Evolutionary conservation across 2,329 filamentous ascomycete species (phyloP).

Genomic region (Tolypocladium tropicale): DNA sequence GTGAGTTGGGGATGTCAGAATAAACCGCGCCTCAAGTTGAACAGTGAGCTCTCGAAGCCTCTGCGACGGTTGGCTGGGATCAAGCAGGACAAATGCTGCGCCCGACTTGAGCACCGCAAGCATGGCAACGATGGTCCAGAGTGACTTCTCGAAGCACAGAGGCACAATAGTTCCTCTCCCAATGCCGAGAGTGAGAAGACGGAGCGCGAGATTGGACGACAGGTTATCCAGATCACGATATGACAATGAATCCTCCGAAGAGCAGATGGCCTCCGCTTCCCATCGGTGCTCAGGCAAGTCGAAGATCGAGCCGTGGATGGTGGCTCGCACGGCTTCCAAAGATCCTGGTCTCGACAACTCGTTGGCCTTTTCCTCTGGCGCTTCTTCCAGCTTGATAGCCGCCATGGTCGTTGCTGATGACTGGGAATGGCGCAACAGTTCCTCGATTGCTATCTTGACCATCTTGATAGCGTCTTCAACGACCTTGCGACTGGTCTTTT

Average conservation of each 20-base stretch:
- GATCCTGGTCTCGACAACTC: background rate
- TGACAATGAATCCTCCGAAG: background rate
- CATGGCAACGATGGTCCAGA: slow-evolving; percentile 3
- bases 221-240: background rate
- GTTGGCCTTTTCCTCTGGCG: background rate
- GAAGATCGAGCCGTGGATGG: background rate
- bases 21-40: background rate
- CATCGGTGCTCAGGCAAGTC: background rate
- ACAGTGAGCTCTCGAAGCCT: background rate
- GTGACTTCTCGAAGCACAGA: slow-evolving; percentile 4
- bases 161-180: background rate
- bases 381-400: background rate
- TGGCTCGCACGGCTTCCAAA: background rate
- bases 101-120: slow-evolving; percentile 4
- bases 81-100: slow-evolving; percentile 10
- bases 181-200: background rate
- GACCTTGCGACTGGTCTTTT: background rate
- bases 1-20: background rate
- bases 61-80: slow-evolving; percentile 1
- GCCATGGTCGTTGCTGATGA: background rate
- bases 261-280: background rate
- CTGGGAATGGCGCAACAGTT: background rate
- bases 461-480: background rate
- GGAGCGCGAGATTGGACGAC: background rate
- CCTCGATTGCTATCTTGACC: background rate